Evolutionary conservation across 2,329 filamentous ascomycete genomes (phyloP).

Genomic region (Colletotrichum costaricense): DNA sequence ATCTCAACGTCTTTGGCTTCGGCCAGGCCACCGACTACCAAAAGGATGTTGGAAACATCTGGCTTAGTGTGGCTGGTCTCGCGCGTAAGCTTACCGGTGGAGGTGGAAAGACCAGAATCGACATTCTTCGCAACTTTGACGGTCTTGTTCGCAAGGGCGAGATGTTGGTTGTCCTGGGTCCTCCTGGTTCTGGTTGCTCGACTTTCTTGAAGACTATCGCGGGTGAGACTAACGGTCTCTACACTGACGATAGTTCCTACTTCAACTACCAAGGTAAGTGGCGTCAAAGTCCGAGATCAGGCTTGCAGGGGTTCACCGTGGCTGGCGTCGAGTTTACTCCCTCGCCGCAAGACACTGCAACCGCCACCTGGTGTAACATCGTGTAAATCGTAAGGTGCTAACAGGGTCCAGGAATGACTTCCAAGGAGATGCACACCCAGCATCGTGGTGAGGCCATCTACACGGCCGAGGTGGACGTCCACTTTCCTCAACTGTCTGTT

Average conservation of each 20-base stretch:
- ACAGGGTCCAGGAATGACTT: conserved; percentile 64
- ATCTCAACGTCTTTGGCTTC: conserved; percentile 76
- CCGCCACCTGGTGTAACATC: conserved; percentile 3
- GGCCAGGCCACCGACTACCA: conserved; percentile 78
- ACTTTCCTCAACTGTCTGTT: conserved; percentile 82
- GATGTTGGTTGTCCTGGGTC: conserved; percentile 81
- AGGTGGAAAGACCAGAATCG: conserved; percentile 66
- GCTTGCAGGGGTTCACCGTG: background rate
- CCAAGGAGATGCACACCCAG: conserved; percentile 79
- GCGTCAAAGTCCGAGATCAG: background rate
- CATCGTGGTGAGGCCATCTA: conserved; percentile 91
- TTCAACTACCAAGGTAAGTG: conserved; percentile 82
- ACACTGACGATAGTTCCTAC: conserved; percentile 75
- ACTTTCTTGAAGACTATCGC: conserved; percentile 88
- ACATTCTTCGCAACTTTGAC: conserved; percentile 76
- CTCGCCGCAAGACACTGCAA: background rate
- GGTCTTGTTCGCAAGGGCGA: conserved; percentile 77
- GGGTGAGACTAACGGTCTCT: conserved; percentile 85
- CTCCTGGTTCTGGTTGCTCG: conserved; percentile 80
- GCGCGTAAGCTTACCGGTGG: conserved; percentile 63
- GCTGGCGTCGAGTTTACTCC: background rate
- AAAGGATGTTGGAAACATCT: conserved; percentile 72
- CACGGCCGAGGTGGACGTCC: conserved; percentile 85
- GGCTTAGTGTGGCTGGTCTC: conserved; percentile 60
- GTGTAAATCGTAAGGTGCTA: background rate